Evolutionary conservation across 768 basidiomycete genomes (phyloP).

Genomic region (Boletus eberwhitei): DNA sequence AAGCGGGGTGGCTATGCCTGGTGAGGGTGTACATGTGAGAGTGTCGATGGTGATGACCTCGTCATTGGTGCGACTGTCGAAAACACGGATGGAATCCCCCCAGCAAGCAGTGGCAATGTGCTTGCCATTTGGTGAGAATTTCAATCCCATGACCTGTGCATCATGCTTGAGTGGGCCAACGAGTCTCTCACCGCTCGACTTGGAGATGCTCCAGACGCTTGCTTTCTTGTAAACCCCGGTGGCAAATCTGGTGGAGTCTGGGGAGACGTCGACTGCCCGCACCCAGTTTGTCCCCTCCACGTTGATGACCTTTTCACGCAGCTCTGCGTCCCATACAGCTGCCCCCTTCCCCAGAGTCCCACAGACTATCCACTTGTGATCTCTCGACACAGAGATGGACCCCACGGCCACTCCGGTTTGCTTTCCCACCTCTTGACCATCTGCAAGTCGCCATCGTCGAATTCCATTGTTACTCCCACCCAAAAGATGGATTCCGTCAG

Average conservation of each 20-base stretch:
- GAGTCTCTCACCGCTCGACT: not conserved
- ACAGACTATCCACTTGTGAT: not conserved
- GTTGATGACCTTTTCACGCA: not conserved
- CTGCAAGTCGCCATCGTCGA: not conserved
- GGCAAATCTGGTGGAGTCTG: not conserved
- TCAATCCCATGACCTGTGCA: accelerated
- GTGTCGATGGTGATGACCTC: not conserved
- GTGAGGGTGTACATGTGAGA: not conserved
- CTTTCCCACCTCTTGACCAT: not conserved
- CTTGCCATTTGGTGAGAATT: not conserved
- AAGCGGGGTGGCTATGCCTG: accelerated
- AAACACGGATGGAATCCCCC: not conserved
- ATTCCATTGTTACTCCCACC: not conserved
- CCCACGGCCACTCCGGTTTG: not conserved
- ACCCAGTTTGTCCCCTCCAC: not conserved
- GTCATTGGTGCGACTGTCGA: not conserved
- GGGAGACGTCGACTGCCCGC: not conserved
- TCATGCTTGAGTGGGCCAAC: not conserved
- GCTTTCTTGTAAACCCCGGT: not conserved
- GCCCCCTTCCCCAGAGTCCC: not conserved
- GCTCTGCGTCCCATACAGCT: not conserved
- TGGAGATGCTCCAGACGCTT: not conserved
- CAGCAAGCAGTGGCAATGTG: not conserved
- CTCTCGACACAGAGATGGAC: not conserved
- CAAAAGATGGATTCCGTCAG: not conserved